These are phyloP conservation scores for Termitomyces sp. DNA, from an alignment of 768 basidiomycete species.

Conservation along the genomic window DNA sequence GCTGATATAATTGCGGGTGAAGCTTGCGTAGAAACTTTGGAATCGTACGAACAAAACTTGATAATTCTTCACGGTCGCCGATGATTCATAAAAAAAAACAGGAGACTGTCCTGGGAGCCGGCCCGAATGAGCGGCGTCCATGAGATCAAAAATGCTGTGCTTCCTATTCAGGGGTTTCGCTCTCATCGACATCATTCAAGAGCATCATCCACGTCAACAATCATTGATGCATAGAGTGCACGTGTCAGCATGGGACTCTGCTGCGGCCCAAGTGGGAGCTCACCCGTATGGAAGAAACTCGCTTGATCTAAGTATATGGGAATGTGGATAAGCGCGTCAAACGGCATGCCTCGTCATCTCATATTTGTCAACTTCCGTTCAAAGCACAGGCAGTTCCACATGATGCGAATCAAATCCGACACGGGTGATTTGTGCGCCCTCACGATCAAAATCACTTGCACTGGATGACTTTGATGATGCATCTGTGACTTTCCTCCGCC, in stretches of 20 bases:
- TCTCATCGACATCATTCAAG: background rate
- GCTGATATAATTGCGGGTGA: too few relatives aligned
- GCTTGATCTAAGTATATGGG: background rate
- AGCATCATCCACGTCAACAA: background rate
- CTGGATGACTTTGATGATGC: conserved; percentile 5
- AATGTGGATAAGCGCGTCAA: background rate
- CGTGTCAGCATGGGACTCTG: too few relatives aligned
- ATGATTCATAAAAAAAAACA: background rate
- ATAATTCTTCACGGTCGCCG: too few relatives aligned
- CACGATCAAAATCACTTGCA: conserved; percentile 2
- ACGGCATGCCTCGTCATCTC: background rate
- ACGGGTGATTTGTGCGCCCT: conserved; percentile 1
- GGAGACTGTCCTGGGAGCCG: background rate
- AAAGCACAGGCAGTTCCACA: conserved; percentile 4
- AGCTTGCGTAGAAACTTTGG: too few relatives aligned
- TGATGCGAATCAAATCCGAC: conserved; percentile 8
- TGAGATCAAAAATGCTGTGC: background rate
- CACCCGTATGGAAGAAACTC: background rate
- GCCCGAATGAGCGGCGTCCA: background rate
- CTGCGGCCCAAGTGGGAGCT: background rate
- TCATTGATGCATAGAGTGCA: background rate
- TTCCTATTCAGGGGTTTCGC: background rate
- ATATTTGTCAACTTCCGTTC: conserved; percentile 8
- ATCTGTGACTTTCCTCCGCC: background rate
- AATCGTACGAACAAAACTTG: background rate